Evolutionary conservation across 305 asterid species (phyloP), one percentile per base, ranked within the genome.

Genomic region (Fraxinus nigra): DNA sequence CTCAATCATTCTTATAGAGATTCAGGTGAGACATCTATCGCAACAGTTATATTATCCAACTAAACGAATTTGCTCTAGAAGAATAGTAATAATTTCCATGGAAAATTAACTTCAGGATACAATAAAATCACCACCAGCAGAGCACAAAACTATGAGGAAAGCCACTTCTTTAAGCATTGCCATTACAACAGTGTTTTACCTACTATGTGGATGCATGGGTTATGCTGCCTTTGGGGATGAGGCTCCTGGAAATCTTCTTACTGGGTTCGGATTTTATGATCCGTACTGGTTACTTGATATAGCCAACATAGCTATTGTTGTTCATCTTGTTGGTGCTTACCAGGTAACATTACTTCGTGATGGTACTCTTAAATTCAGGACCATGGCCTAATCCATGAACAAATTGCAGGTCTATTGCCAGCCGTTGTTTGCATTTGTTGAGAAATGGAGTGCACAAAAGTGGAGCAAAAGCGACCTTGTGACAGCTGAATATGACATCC

Each of bases 1-100:
- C 76, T 85, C 91, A 1, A 83, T 87, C 85, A 86, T 85, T 84
- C 86, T 89, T 1, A 86, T 87, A 7, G 91, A 89, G 78, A 89
- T 89, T 82, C 85, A 78, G 85, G 70, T 24, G 14, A 63, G 14
- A 8, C 33, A 24, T 22, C 5, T 7, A 7, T 63, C 33, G 11
- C 33, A 63, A 7, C 6, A 63, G 16, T 56, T 7, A 30, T 7
- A 24, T 24, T 24, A 24, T 22, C 11, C 32, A 8, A 7, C 28
- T 63, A 63, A 63, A 63, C 2, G 14, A 63, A 63, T 63, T 63
- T 63, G 20, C 14, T 24, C 33, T 1, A 24, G 14, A 24, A 63
- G 6, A 0, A 9, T 4, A 22, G 2, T 63, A 63, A 63, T 63
- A 63, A 22, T 63, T 63, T 72, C 35, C 22, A n/a, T 10, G 69